Evolutionary conservation across 2,329 filamentous ascomycete species (phyloP), one percentile per base, ranked within the genome.

Genomic region (Ceratocystis smalleyi): DNA sequence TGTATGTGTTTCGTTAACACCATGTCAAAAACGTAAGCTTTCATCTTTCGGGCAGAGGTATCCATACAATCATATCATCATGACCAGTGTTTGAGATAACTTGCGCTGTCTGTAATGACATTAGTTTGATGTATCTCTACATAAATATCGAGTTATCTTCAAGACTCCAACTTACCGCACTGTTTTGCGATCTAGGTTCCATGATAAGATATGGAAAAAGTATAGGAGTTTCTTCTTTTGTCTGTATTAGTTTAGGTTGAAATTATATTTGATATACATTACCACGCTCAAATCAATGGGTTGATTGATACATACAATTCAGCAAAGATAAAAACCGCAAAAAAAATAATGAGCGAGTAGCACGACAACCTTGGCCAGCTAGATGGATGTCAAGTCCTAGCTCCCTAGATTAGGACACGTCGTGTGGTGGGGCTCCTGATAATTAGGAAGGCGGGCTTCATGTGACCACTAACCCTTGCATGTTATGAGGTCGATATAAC

Each of bases 41-140:
- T 27, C 17, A 15, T 22, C 5, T 10, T 17, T 22, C 17, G 2
- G 22, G 10, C 24, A 51, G 35, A 40, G 24, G 60, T 55, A 67
- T 70, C 84, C 89, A 72, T 91, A 97, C 92, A 83, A 99, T 96
- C 92, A 97, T 97, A 75, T 96, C 92, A 87, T 97, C 92, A 79
- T 99, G 94, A 73, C 76, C 75, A 62, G 76, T 75, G 70, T 77
- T 78, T 65, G 75, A 71, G 69, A 78, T 77, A 66, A 76, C 74
- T 71, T 77, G 76, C 68, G 75, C 71, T 68, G 76, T 73, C 75
- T 77, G 67, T 61, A 19, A 59, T 62, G 55, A 60, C 65, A 70
- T 75, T 71, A 75, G 72, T 68, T 68, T 43, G 35, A 1, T 22
- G 12, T 32, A 32, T 65, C 5, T 59, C 47, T 15, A 51, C 12